Conservation (phyloP, 2,329 filamentous ascomycete species). For the Trichoderma harzianum region DNA sequence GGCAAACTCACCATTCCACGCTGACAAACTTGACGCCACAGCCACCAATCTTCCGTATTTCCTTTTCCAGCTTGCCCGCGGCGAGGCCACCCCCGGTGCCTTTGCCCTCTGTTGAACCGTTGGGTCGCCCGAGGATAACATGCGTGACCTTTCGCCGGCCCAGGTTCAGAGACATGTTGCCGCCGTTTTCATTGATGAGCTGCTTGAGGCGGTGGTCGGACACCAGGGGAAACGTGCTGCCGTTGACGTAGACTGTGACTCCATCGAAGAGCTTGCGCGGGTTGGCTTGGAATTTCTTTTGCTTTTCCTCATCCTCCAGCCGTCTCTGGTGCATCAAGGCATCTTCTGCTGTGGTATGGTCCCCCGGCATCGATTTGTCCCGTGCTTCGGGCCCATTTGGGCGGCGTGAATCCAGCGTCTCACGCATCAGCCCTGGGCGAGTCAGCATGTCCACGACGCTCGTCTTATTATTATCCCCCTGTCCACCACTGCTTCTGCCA, state of each 20-base stretch:
- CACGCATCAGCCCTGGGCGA: constrained; percentile 34
- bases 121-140: constrained; percentile 70
- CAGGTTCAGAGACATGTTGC: constrained; percentile 64
- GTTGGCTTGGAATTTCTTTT: constrained; percentile 36
- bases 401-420: constrained; percentile 6
- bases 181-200: constrained; percentile 72
- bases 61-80: constrained; percentile 74
- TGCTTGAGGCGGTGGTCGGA: constrained; percentile 86
- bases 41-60: constrained; percentile 66
- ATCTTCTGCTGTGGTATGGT: constrained; percentile 20
- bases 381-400: background rate
- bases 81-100: constrained; percentile 79
- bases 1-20: constrained; percentile 66
- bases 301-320: constrained; percentile 46
- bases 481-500: constrained; percentile 30
- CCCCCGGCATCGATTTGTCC: background rate
- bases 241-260: constrained; percentile 80
- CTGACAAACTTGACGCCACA: constrained; percentile 73
- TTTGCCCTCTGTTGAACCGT: constrained; percentile 48
- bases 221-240: constrained; percentile 74
- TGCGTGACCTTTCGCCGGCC: constrained; percentile 76
- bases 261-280: constrained; percentile 60
- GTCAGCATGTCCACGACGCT: constrained; percentile 55
- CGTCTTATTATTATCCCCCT: constrained; percentile 34
- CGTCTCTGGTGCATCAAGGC: constrained; percentile 29